These are phyloP conservation scores for Breviolum minutum DNA, from an alignment of 73 alveolate genomes.

Conservation along the genomic window DNA sequence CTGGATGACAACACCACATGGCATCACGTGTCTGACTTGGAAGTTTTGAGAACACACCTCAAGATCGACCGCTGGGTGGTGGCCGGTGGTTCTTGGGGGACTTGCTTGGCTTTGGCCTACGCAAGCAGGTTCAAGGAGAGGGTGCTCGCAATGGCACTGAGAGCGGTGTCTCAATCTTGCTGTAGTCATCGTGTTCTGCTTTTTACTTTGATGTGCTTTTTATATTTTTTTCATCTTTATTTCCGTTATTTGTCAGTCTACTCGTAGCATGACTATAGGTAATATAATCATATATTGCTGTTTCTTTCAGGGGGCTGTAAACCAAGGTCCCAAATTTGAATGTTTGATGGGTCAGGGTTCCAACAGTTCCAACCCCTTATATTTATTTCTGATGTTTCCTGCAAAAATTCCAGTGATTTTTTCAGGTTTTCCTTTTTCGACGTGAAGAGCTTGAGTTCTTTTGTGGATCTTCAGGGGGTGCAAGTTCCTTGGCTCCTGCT, in stretches of 20 bases:
- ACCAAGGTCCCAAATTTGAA: too few species aligned
- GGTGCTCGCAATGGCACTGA: conserved; percentile 63
- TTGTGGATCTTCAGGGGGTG: conserved; percentile 75
- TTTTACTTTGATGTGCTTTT: too few species aligned
- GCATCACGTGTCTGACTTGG: conserved; percentile 73
- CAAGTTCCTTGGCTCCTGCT: conserved; percentile 33
- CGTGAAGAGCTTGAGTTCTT: conserved; percentile 64
- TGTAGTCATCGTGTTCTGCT: neutral
- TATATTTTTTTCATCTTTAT: too few species aligned
- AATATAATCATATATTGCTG: too few species aligned
- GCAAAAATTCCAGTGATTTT: neutral
- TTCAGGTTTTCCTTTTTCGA: conserved; percentile 71
- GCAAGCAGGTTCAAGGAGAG: conserved; percentile 50
- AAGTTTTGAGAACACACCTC: conserved; percentile 52
- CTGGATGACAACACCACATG: conserved; percentile 77
- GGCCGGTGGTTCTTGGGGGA: conserved; percentile 91
- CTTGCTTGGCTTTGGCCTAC: conserved; percentile 82
- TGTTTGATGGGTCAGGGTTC: neutral
- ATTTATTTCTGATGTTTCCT: neutral
- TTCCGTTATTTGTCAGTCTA: too few species aligned
- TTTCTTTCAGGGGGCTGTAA: too few species aligned
- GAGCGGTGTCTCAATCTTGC: conserved; percentile 28
- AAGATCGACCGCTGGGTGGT: conserved; percentile 80
- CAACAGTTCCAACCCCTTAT: neutral
- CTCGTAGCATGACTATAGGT: too few species aligned